Base-by-base conservation (phyloP, 2,329 filamentous ascomycete genomes). In the Trichocomaceae sp. region DNA sequence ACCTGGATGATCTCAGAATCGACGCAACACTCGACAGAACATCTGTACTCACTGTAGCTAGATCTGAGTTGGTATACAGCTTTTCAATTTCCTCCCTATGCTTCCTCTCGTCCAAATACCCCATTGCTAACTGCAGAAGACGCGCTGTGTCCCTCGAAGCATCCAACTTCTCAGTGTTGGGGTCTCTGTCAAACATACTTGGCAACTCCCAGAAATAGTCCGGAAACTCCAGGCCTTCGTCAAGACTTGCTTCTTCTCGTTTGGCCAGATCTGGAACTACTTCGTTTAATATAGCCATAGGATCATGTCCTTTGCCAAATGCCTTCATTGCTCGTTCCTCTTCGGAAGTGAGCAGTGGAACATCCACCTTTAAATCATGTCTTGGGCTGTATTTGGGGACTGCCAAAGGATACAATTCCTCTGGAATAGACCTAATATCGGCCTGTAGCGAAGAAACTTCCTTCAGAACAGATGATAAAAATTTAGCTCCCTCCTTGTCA, bases 141-240 rank as follows among this genome's bases (percentile, higher is more conserved):
- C 51, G 9, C 5, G 67, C 51, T 2, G 61, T 56, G 6, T 62
- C 57, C 19, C 51, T 63, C 3, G 60, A 57, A 48, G 65, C 67
- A 5, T 61, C 58, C 10, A 69, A 48, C 42, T 63, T 68, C 37
- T 67, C 66, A 5, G n/a, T 54, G 15, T 56, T 58, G 9, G 57
- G 46, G n/a, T 53, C 37, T 5, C 57, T 53, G 17, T 55, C 39
- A 13, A 63, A 42, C 26, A 66, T 57, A 2, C 50, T 53, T 5
- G 69, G 62, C 44, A 71, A 64, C 3, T 59, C 52, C n/a, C 58
- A 54, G 50, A 69, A 72, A n/a, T 59, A 64, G 0, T 60, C 56
- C 2, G 75, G 71, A 71, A 75, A 79, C 0, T 62, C 58, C 1
- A 77, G 58, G 0, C 72, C 67, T 57, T 77, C 73, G 50, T 77